A percentile compares a stretch with the other conserved stretches of the same genome.
phyloP scores from a whole-genome alignment of 1,139 yeast species.

The Taphrina flavorubra region DNA sequence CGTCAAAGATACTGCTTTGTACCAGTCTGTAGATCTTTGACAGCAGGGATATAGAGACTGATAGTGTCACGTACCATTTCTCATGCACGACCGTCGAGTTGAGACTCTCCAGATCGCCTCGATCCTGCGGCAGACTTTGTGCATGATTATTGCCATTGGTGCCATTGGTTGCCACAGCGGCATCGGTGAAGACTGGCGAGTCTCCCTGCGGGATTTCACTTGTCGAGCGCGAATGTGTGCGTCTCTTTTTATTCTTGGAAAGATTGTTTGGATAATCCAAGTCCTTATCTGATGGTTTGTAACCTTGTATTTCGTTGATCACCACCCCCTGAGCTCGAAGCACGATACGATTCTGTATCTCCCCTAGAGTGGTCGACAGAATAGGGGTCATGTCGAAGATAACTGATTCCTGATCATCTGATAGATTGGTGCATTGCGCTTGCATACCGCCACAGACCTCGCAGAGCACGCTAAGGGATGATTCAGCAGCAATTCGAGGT shows the following conservation, averaged over 20 bases:
- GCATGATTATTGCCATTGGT: not conserved
- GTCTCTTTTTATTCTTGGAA: not conserved
- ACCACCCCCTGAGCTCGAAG: conserved; percentile 76
- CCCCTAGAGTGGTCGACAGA: conserved; percentile 64
- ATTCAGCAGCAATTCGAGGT: conserved; percentile 68
- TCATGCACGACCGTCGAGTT: conserved; percentile 18
- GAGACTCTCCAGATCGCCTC: conserved; percentile 23
- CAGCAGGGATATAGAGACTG: conserved; percentile 70
- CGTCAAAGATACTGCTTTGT: conserved; percentile 77
- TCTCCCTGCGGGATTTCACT: not conserved
- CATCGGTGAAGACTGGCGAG: not conserved
- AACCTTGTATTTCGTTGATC: conserved; percentile 36
- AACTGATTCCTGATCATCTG: conserved; percentile 48
- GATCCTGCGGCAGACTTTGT: not conserved
- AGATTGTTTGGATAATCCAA: conserved; percentile 44
- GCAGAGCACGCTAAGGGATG: conserved; percentile 68
- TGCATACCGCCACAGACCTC: conserved; percentile 74
- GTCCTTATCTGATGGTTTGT: conserved; percentile 45
- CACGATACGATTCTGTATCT: conserved; percentile 76
- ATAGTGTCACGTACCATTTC: conserved; percentile 72
- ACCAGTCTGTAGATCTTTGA: conserved; percentile 82
- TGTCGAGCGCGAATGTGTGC: not conserved
- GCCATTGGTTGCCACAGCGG: not conserved
- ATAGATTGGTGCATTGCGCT: conserved; percentile 63
- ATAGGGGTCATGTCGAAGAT: conserved; percentile 35